Base-by-base conservation (phyloP, 495 filamentous ascomycete species). In the Xylaria castorea region DNA sequence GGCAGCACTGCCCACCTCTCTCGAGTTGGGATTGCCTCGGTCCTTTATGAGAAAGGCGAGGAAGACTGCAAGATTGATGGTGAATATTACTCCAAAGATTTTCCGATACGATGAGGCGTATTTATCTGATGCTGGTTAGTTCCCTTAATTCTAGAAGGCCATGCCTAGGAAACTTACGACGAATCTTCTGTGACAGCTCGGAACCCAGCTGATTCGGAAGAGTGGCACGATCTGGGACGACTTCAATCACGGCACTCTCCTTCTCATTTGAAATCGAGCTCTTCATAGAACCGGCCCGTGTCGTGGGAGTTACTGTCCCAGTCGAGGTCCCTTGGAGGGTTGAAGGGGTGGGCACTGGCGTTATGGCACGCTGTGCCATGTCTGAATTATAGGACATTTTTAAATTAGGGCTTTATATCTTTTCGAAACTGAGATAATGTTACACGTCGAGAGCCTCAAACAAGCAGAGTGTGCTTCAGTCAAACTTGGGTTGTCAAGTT, bases 1-100 rank as follows among this genome's bases (percentile, higher is more conserved):
- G 20, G 84, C 82, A 48, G 84, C 84, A n/a, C 77, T 83, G 58
- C 77, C 77, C 6, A 79, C 72, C 8, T 76, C 76, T 57, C 77
- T 71, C 20, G 77, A 78, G 58, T 75, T 76, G 11, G 77, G 77
- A 7, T 67, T 78, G 18, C 77, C 77, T 42, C 69, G 74, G 5
- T 66, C 34, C 8, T 12, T 65, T 4, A 63, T 71, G 57, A 79
- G 64, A 44, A 79, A 65, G 63, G 69, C 74, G 27, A 79, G 20
- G 48, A 79, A 79, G 42, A 73, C 76, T 8, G 73, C 66, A 2
- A 76, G 53, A 64, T 79, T 79, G 27, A 71, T 55, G 14, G 77
- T 73, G 16, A 79, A 79, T 70, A 79, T 79, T 14, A 58, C 60
- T 9, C 72, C 76, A 27, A 79, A 79, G 66, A 79, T 72, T 34